Percentiles rank a stretch among this genome's conserved stretches.
These are phyloP conservation scores for Nakazawaea pomicola DNA, from an alignment of 805 yeast species.

Conservation along the genomic window DNA sequence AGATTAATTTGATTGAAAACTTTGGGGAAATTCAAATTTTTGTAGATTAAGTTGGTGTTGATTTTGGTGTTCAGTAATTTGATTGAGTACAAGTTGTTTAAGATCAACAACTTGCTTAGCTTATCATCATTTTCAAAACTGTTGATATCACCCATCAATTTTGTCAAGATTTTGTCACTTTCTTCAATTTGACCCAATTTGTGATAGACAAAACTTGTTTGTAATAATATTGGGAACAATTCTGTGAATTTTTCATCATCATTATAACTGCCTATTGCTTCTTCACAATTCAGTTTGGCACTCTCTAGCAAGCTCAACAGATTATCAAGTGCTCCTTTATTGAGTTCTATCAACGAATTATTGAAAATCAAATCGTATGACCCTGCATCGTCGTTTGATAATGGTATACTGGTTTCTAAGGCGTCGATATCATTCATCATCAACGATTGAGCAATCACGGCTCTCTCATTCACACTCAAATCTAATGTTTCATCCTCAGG, in stretches of 20 bases:
- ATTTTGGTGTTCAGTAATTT: constrained; percentile 6
- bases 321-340: constrained; percentile 30
- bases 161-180: constrained; percentile 32
- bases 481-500: constrained; percentile 44
- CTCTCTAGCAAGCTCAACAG: constrained; percentile 40
- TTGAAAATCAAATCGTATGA: constrained; percentile 61
- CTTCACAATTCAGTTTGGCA: constrained; percentile 39
- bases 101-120: constrained; percentile 34
- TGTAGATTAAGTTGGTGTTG: constrained; percentile 24
- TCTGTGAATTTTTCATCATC: constrained; percentile 45
- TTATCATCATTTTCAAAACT: constrained; percentile 28
- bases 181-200: constrained; percentile 28
- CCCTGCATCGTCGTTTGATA: constrained; percentile 10
- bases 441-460: constrained; percentile 50
- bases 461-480: constrained; percentile 60
- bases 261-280: constrained; percentile 33
- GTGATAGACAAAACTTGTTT: constrained; percentile 52
- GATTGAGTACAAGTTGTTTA: constrained; percentile 38
- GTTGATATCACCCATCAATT: constrained; percentile 23
- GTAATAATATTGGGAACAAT: constrained; percentile 55
- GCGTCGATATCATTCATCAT: constrained; percentile 15
- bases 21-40: constrained; percentile 25
- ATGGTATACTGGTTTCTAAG: constrained; percentile 14
- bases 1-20: constrained; percentile 27
- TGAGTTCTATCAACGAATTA: constrained; percentile 45